Evolutionary conservation across 78 protist species (phyloP), one percentile per base, ranked within the genome.

Genomic region (Tieghemostelium lacteum): DNA sequence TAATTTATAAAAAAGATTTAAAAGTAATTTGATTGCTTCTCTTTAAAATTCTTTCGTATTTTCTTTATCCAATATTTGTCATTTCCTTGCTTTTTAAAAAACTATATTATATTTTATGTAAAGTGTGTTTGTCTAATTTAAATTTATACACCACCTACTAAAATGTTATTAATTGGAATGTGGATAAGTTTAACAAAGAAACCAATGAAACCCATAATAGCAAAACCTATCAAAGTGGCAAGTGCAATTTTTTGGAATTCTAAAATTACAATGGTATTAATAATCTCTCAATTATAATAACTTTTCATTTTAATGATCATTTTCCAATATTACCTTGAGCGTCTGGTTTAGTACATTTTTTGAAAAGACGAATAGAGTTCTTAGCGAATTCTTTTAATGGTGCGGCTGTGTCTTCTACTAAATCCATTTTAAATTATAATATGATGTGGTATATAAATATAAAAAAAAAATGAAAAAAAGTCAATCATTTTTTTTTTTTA

Each of bases 91-190:
- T 61, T 3, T 61, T 5, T 33, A 16, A 4, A 29, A 29, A 10
- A 14, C 10, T 61, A 3, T 31, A 28, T 61, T 61, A 29, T 2
- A 24, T 60, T 60, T 29, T 24, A 6, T 55, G 33, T 73, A 2
- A n/a, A n/a, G n/a, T n/a, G 42, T 58, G 14, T 69, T 16, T 86
- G 20, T 72, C 4, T 45, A 16, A 54, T 69, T 34, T 14, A 34
- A 34, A 22, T 64, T 67, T 86, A 74, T 20, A 65, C 80, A 71
- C 88, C 87, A 66, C 96, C 96, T 37, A 96, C 93, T 55, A 97
- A 74, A 69, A 97, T 94, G 80, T 97, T 95, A 92, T 97, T 97
- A 94, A 97, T 97, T 64, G 99, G 99, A 39, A 97, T 97, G 91
- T 95, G 97, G 63, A 97, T 93, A 22, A 97, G 92, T 92, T 96